Base-by-base conservation (phyloP, 129 eudicot genomes). In the Oenanthe sinensis region DNA sequence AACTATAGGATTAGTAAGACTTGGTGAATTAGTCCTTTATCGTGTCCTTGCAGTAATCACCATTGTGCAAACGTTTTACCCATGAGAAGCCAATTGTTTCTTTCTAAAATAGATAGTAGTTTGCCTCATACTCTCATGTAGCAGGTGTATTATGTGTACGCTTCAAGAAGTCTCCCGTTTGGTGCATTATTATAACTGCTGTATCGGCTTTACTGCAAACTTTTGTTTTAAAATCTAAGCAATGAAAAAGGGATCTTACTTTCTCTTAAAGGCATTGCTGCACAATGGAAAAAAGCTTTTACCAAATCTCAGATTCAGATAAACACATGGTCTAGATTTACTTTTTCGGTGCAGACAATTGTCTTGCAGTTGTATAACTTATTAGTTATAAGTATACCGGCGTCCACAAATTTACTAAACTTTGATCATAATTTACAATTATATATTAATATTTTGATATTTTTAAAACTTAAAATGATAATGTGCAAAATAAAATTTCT, bases 151-250 rank as follows among this genome's bases (percentile, higher is more conserved):
- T n/a, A n/a, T n/a, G 26, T n/a, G 65, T 58, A 58, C 13, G 65
- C 30, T 13, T n/a, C 4, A n/a, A 19, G 62, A 58, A 58, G 65
- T 58, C 65, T 60, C 42, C 42, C 68, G 13, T 60, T 0, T 9
- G 52, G 5, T 60, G 68, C 14, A 60, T 60, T 60, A 60, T 60
- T 22, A 49, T 15, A 60, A 8, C 33, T 60, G 67, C 30, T 58
- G 3, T 0, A 58, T 58, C 14, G 33, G 33, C 68, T 60, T 60
- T 24, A 8, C 68, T 60, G 68, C 68, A 24, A 60, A n/a, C 4
- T 60, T 60, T 60, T 60, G 68, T 60, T 60, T 60, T 60, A n/a
- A 60, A 60, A 60, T 60, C 68, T 60, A 60, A 60, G 68, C 68
- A 60, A n/a, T 9, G 36, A 6, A 70, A 69, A 39, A 39, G 75